phyloP scores from a whole-genome alignment of 208 protist genomes.

The Trypanosoma melophagium region DNA sequence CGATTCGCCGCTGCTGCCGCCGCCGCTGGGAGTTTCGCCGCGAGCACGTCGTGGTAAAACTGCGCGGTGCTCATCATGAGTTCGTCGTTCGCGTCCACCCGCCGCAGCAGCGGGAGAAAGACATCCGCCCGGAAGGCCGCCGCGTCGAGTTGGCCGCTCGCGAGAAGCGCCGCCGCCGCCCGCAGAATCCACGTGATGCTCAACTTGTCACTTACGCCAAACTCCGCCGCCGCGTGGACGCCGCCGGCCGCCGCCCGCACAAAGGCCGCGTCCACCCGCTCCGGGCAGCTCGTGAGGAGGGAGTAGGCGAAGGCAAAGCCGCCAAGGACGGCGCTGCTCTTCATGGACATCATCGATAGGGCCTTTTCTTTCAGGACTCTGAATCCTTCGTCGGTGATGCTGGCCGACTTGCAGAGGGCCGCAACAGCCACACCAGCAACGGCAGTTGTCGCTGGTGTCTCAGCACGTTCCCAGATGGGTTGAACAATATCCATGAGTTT shows the following conservation, averaged over 20 bases:
- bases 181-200: slow-evolving; percentile 83
- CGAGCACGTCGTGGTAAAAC: slow-evolving; percentile 74
- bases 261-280: slow-evolving; percentile 67
- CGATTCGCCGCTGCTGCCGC: slow-evolving; percentile 38
- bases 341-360: slow-evolving; percentile 54
- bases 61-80: slow-evolving; percentile 79
- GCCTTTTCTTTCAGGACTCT: slow-evolving; percentile 71
- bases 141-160: slow-evolving; percentile 44
- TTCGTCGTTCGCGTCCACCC: slow-evolving; percentile 65
- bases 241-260: slow-evolving; percentile 56
- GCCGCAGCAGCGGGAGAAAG: slow-evolving; percentile 68
- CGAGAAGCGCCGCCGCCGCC: slow-evolving; percentile 68
- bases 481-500: slow-evolving; percentile 70
- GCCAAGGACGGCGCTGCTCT: slow-evolving; percentile 61
- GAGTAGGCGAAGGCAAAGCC: slow-evolving; percentile 80
- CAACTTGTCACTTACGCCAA: slow-evolving; percentile 69
- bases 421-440: slow-evolving; percentile 77
- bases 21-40: slow-evolving; percentile 41
- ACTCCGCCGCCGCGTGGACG: slow-evolving; percentile 50
- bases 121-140: slow-evolving; percentile 52
- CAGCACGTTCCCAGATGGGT: slow-evolving; percentile 73
- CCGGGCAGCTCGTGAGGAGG: slow-evolving; percentile 51
- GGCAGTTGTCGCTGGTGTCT: slow-evolving; percentile 67
- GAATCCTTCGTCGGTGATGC: slow-evolving; percentile 65
- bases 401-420: slow-evolving; percentile 80